Evolutionary conservation across 169 alveolate species (phyloP).

Genomic region (Plasmodium gonderi): DNA sequence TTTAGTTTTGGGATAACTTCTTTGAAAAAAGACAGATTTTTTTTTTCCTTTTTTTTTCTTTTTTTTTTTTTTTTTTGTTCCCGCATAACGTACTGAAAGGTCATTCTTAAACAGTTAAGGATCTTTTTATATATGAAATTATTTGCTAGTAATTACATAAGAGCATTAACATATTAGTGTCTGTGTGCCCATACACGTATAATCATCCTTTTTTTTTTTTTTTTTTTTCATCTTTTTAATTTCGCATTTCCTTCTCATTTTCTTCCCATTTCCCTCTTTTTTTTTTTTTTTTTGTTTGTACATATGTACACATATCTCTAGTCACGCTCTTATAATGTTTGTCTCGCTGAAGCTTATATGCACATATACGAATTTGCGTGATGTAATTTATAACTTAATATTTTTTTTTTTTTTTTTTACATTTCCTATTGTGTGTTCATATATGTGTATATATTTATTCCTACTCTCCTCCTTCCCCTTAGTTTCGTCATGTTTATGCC

Average conservation of each 20-base stretch:
- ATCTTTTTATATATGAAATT: no score
- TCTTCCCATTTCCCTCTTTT: not conserved
- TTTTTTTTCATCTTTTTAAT: not conserved
- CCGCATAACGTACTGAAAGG: not conserved
- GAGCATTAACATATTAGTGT: not conserved
- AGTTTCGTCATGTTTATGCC: no score
- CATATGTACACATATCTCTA: not conserved
- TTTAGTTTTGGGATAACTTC: no score
- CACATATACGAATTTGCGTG: not conserved
- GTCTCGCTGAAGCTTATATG: conserved; percentile 12
- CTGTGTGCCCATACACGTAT: no score
- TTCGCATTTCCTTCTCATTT: not conserved
- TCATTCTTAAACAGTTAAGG: not conserved
- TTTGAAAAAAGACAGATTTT: not conserved
- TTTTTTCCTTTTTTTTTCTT: not conserved
- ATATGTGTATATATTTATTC: not conserved
- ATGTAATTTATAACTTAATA: not conserved
- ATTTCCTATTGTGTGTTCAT: not conserved
- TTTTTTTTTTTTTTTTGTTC: not conserved
- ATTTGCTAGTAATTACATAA: no score
- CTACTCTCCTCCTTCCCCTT: no score
- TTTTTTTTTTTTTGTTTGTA: conserved; percentile 10
- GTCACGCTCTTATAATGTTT: no score
- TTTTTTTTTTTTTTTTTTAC: not conserved
- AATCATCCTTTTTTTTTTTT: not conserved